Conservation (phyloP, 176 grass and related monocot species). For the Carex pumila region DNA sequence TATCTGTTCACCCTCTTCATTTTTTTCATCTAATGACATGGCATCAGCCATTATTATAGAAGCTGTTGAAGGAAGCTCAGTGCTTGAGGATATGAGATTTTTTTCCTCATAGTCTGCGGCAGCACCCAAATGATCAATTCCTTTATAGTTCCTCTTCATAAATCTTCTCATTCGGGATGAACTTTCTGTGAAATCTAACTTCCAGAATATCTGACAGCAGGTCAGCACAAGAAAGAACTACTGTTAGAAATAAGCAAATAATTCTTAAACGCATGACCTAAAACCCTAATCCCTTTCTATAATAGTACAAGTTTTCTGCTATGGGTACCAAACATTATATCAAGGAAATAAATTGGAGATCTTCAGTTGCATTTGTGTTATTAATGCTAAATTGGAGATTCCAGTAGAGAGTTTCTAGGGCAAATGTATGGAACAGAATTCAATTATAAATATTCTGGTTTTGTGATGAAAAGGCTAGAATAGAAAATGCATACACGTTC, state of each 20-base stretch:
- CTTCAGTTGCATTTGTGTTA: background rate
- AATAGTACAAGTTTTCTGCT: background rate
- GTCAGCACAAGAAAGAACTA: background rate
- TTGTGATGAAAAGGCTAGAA: conserved; percentile 9
- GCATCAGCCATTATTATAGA: conserved; percentile 77
- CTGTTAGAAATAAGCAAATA: conserved; percentile 11
- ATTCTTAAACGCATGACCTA: conserved; percentile 8
- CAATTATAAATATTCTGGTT: conserved; percentile 4
- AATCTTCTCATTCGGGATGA: conserved; percentile 98
- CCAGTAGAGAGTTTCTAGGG: background rate
- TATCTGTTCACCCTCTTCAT: conserved; percentile 67
- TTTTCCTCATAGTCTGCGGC: conserved; percentile 86
- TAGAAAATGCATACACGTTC: conserved; percentile 44
- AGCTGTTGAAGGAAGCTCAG: conserved; percentile 60
- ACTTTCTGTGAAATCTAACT: conserved; percentile 91
- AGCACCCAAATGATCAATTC: conserved; percentile 88
- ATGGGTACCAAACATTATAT: no score
- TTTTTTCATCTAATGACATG: conserved; percentile 76
- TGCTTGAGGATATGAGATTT: conserved; percentile 44
- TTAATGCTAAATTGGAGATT: background rate
- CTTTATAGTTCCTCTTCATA: conserved; percentile 90
- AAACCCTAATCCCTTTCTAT: conserved; percentile 10
- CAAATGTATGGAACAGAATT: background rate
- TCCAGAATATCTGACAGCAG: conserved; percentile 64
- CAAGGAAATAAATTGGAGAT: background rate